These are phyloP conservation scores for Erodium moschatum DNA, from an alignment of 441 rosid genomes.

Conservation along the genomic window DNA sequence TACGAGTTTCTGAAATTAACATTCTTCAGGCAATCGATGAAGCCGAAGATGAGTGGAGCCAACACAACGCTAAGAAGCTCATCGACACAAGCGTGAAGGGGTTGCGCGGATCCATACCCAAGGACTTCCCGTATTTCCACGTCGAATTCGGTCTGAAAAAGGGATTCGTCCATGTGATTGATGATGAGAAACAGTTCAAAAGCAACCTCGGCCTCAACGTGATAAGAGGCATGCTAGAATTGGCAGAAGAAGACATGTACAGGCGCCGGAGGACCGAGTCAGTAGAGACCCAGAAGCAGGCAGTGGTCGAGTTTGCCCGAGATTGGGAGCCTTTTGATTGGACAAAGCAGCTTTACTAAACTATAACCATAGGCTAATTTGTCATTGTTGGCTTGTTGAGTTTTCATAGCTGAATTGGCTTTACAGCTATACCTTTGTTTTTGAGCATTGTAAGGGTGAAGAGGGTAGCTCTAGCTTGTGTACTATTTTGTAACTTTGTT, in stretches of 20 bases:
- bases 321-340: conserved; percentile 81
- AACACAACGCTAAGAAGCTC: conserved; percentile 87
- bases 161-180: conserved; percentile 86
- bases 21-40: conserved; percentile 59
- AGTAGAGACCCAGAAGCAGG: conserved; percentile 51
- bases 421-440: too few relatives aligned
- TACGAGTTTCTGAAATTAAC: not conserved
- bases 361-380: too few relatives aligned
- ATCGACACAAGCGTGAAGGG: conserved; percentile 78
- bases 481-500: too few relatives aligned
- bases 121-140: conserved; percentile 83
- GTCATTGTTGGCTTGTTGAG: too few relatives aligned
- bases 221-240: conserved; percentile 67
- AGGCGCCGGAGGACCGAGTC: conserved; percentile 55
- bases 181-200: conserved; percentile 66
- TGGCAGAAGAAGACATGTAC: conserved; percentile 79
- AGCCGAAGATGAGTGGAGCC: conserved; percentile 97
- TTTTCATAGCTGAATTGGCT: too few relatives aligned
- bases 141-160: conserved; percentile 69
- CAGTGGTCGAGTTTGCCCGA: conserved; percentile 39
- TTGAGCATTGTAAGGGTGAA: too few relatives aligned
- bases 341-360: conserved; percentile 63
- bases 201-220: conserved; percentile 73
- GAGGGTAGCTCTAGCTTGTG: too few relatives aligned
- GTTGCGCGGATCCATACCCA: conserved; percentile 64